Evolutionary conservation across 257 asterid genomes (phyloP), one percentile per base, ranked within the genome.

Genomic region (Craterostigma plantagineum): DNA sequence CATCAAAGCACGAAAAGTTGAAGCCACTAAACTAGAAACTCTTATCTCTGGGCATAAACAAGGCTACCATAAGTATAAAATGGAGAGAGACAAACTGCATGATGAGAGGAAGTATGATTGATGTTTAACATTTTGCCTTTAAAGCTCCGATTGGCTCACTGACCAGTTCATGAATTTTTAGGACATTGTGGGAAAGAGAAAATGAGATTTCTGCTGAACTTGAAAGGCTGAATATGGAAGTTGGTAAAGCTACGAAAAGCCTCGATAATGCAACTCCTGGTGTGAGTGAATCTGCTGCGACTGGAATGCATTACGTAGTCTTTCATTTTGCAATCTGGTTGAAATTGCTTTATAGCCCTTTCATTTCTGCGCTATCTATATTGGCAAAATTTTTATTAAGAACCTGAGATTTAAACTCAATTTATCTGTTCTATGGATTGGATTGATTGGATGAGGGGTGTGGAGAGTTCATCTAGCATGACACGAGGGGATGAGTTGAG

Each of bases 211-310:
- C 67, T 54, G 56, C 82, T 53, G 98, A 90, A 58, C 77, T 76
- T 63, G 95, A 79, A 52, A 70, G 65, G 68, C 91, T 79, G 46
- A 80, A 72, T 46, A 66, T 86, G 12, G 98, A 90, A 59, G 86
- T 90, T 57, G 72, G 56, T 48, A 79, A 83, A 76, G 93, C 98
- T 42, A 93, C 79, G 75, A 90, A 83, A 79, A 82, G 76, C 65
- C 91, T 90, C 11, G 95, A 90, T 67, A 93, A 82, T 11, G 93
- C 95, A 15, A 90, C 95, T 59, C 92, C 98, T 35, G 95, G 98
- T 51, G 98, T 90, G 61, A 74, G 95, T 72, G 34, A 50, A 54
- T 49, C 16, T 52, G 30, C 30, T 23, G 6, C 6, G 30, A 23
- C 30, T 23, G n/a, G n/a, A 23, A 23, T 23, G 30, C 30, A 23